Evolutionary conservation across 805 yeast genomes (phyloP), one percentile per base, ranked within the genome.

Genomic region (Starmerella asiatica): DNA sequence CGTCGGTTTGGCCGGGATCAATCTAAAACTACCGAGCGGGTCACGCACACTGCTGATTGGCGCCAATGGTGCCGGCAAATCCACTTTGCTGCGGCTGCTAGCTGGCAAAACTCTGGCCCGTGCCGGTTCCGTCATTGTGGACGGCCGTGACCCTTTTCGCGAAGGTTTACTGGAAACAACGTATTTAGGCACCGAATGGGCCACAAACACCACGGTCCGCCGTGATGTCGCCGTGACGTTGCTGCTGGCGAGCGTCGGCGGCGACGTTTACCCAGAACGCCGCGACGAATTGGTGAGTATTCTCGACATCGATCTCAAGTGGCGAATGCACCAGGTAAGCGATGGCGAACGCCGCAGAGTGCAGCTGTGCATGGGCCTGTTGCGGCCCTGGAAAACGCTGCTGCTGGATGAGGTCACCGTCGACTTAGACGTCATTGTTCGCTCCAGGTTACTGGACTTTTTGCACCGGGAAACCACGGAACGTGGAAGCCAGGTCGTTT

Each of bases 101-200:
- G 94, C 96, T 0, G 98, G 98, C 3, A 88, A 88, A 53, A 84
- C 91, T 6, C 67, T 91, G 43, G 78, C 93, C 45, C 73, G 75
- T 41, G 64, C 70, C 14, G 96, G 95, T 0, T 58, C 64, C 12
- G 72, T 91, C 23, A 51, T 57, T 19, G 70, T 91, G n/a, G 81
- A 83, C 26, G 94, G 94, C 1, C 65, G 70, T 37, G 93, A 91
- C 53, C 98, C 98, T 2, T 91, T 91, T 61, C 64, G 82, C n/a
- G 70, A 70, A 15, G 65, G 69, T 40, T 55, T 64, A 33, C 50
- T 51, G 7, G 64, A 62, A 12, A 57, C 65, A 21, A 81, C 94
- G 0, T 88, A 88, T 56, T 62, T 91, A 32, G 98, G 98, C 3
- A 91, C 97, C 0, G 98, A 91, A 55, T 91, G 98, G 98, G 94